Base-by-base conservation (phyloP, 768 basidiomycete genomes). In the Suillus hirtellus region DNA sequence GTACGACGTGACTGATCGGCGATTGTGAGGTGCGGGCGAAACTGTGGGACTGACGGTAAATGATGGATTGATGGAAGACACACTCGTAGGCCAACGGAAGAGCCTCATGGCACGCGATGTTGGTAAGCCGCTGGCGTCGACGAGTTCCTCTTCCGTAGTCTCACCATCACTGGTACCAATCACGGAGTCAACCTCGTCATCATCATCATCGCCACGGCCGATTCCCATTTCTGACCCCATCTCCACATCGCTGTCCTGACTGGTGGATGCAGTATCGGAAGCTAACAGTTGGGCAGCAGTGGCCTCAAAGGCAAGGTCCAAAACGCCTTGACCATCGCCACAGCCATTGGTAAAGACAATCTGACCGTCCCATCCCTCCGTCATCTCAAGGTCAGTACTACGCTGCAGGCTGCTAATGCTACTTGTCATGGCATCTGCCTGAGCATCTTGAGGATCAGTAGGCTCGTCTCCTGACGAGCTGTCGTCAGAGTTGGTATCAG, bases 71-170 rank as follows among this genome's bases (percentile, higher is more conserved):
- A 92, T 89, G 12, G 85, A 84, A 34, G 84, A 84, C 47, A 89
- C 82, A 19, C 74, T 73, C 21, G 80, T 82, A 9, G 91, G 92
- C 66, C 87, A 83, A 68, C 79, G 84, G 79, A 92, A 90, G 52
- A 90, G 79, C 64, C 80, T 78, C 86, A 92, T 89, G 27, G 89
- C 89, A 61, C 85, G 86, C n/a, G 85, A 85, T 62, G 90, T 93
- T 34, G 87, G 89, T 7, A 91, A 78, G 61, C 88, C 86, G 64
- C 86, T 83, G 10, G 86, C 83, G 60, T 89, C 90, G n/a, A 93
- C 87, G 59, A 93, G 86, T 65, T 94, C 91, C 65, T 92, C 89
- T 70, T 93, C 92, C 1, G 92, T 93, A 4, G 91, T 91, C 66
- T 92, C 89, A 1, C 90, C 89, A 7, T 86, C 88, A 62, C 78